These are phyloP conservation scores for Paramecium sonneborni DNA, from an alignment of 73 alveolate species.

Conservation along the genomic window DNA sequence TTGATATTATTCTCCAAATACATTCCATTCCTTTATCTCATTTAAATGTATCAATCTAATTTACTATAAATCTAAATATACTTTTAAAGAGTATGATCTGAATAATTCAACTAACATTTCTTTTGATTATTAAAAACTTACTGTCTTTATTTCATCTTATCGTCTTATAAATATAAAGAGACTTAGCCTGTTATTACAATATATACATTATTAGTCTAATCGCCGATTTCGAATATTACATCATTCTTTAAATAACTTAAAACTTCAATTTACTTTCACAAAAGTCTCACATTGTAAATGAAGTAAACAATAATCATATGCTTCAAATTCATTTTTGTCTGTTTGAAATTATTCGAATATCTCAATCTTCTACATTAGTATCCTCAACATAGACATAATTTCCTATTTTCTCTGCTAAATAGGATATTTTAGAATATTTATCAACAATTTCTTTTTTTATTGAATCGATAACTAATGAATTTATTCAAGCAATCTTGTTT, in stretches of 20 bases:
- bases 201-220: not conserved
- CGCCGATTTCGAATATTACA: not conserved
- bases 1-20: not conserved
- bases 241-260: not conserved
- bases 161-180: not conserved
- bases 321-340: not conserved
- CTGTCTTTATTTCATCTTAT: not conserved
- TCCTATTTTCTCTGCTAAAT: not conserved
- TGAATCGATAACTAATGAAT: not conserved
- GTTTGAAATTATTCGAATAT: not conserved
- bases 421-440: not conserved
- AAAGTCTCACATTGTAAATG: not conserved
- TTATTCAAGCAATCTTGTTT: not conserved
- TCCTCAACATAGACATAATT: not conserved
- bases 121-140: not conserved
- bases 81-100: not conserved
- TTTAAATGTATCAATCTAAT: not conserved
- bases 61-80: not conserved
- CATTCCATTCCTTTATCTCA: not conserved
- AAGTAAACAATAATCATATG: not conserved
- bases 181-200: conserved; percentile 26
- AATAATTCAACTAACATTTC: not conserved
- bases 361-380: not conserved
- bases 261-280: not conserved
- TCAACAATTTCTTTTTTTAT: not conserved